Percentiles rank a stretch among this genome's conserved stretches.
phyloP scores from a whole-genome alignment of 345 rosid genomes.

The Draba incana region DNA sequence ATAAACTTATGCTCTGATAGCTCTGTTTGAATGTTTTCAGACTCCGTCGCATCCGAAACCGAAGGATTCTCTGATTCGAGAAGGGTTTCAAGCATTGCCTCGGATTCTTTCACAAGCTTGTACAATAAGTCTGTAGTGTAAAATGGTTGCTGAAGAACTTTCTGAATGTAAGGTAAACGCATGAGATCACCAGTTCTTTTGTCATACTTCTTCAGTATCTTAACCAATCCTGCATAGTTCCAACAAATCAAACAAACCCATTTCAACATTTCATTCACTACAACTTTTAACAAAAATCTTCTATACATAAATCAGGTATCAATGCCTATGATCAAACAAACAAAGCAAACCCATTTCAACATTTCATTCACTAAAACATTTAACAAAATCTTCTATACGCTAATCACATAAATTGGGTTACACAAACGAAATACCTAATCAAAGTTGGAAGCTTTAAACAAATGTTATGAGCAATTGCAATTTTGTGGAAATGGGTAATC shows the following conservation, averaged over 20 bases:
- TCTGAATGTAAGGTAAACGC: constrained; percentile 89
- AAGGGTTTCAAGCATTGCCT: constrained; percentile 61
- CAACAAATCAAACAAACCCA: background rate
- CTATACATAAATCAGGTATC: background rate
- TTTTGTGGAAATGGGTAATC: too few species aligned
- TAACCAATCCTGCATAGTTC: constrained; percentile 68
- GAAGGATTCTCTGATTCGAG: constrained; percentile 38
- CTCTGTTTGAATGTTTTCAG: constrained; percentile 48
- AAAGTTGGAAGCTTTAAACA: too few species aligned
- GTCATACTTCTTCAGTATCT: constrained; percentile 93
- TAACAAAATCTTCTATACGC: background rate
- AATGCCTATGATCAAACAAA: background rate
- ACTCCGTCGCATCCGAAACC: constrained; percentile 40
- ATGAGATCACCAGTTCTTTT: constrained; percentile 92
- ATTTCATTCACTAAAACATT: too few species aligned
- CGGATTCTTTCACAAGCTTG: constrained; percentile 83
- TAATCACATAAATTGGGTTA: too few species aligned
- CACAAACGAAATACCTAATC: background rate
- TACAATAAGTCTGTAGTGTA: constrained; percentile 85
- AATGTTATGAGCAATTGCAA: too few species aligned
- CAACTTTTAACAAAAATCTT: background rate
- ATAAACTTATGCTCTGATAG: constrained; percentile 63
- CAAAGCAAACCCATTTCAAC: too few species aligned
- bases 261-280: constrained; percentile 19
- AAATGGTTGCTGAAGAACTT: constrained; percentile 89